A percentile compares a stretch with the other conserved stretches of the same genome.
These are phyloP conservation scores for Phtheirospermum japonicum DNA, from an alignment of 257 asterid species.

Conservation along the genomic window DNA sequence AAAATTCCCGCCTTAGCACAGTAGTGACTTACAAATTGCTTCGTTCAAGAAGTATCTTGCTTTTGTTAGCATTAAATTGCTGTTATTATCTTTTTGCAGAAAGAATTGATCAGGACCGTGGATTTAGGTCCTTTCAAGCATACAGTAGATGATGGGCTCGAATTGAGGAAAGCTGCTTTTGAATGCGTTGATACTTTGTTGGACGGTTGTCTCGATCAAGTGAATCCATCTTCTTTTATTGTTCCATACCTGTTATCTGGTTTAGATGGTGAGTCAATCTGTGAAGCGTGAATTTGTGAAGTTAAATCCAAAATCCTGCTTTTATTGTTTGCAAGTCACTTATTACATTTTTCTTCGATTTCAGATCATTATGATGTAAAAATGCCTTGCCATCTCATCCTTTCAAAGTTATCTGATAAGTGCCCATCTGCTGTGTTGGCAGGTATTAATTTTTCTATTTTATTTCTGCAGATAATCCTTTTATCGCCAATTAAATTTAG, in stretches of 20 bases:
- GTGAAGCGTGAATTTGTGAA: neutral
- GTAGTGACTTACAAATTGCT: neutral
- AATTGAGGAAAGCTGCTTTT: constrained; percentile 95
- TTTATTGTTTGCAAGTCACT: constrained; percentile 2
- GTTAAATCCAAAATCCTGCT: constrained; percentile 18
- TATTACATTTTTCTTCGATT: constrained; percentile 13
- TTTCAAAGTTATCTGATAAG: constrained; percentile 92
- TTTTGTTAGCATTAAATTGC: constrained; percentile 1
- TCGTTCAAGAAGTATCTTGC: neutral
- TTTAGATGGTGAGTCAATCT: constrained; percentile 68
- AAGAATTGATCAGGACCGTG: constrained; percentile 98
- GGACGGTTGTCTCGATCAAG: constrained; percentile 96
- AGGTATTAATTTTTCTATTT: constrained; percentile 43
- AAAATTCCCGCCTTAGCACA: neutral
- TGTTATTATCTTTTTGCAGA: constrained; percentile 50
- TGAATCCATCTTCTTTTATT: constrained; percentile 94
- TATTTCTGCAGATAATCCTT: constrained; percentile 3
- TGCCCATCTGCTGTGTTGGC: constrained; percentile 99
- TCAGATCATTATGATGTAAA: constrained; percentile 98
- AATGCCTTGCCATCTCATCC: constrained; percentile 99
- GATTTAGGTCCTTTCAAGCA: constrained; percentile 99
- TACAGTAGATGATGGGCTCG: constrained; percentile 99
- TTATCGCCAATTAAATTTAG: neutral
- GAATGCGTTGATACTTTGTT: constrained; percentile 97
- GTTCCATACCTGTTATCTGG: constrained; percentile 96